Evolutionary conservation across 139 green algal species (phyloP), one percentile per base, ranked within the genome.

Genomic region (Chlorella ohadii): DNA sequence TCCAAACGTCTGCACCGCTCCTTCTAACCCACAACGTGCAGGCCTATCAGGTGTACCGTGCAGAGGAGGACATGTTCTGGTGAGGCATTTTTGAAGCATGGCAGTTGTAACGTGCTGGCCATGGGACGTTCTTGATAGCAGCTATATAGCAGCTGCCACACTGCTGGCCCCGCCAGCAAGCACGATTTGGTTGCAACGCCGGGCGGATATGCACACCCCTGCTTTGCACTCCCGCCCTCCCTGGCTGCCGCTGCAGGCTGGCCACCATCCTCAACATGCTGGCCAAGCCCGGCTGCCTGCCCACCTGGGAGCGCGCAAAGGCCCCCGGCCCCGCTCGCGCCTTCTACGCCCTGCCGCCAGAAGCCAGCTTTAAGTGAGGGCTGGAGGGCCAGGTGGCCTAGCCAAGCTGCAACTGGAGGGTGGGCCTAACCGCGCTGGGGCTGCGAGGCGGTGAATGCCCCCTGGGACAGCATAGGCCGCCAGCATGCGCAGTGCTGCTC

Each of bases 31-130:
- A n/a, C n/a, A n/a, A n/a, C n/a, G 44, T 59, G 51, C 51, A 59
- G 17, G 19, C 66, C 34, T 73, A 73, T 34, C 66, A 73, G 34
- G 34, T 73, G 16, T 73, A 44, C 47, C 72, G 72, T 19, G 72
- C 72, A 6, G 72, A 65, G 72, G 72, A 79, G 41, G 72, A 79
- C 47, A 39, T 79, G 41, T 79, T 51, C 44, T 79, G 72, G 72
- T 79, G 72, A 41, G 72, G 20, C 39, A 25, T 27, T 0, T 36
- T 17, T 61, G 25, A 22, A 56, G 36, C 28, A 15, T 36, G 28
- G 20, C 28, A 22, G 3, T 31, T 51, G 44, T 51, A 6, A 51
- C 44, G 9, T 16, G 44, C 44, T 51, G 44, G 7, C 44, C 7
- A 16, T 51, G 44, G 44, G 9, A 6, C 44, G 44, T 9, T 51